Evolutionary conservation across 441 rosid genomes (phyloP).

Genomic region (Pelargonium myrrhifolium): DNA sequence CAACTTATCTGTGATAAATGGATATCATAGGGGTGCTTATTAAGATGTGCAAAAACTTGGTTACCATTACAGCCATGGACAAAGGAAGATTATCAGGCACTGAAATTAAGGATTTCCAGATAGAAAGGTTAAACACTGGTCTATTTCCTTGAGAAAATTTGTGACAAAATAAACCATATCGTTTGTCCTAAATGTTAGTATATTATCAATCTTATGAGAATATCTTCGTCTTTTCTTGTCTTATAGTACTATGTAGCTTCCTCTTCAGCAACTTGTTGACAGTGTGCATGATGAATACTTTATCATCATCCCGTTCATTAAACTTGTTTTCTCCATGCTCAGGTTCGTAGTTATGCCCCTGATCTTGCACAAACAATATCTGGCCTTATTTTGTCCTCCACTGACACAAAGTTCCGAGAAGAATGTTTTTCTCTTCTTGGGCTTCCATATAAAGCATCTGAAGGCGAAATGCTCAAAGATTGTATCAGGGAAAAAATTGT

Average conservation of each 20-base stretch:
- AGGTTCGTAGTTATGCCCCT: conserved; percentile 78
- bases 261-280: conserved; percentile 1
- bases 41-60: not conserved
- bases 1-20: not conserved
- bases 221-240: not conserved
- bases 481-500: conserved; percentile 59
- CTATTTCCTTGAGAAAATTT: not conserved
- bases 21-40: not conserved
- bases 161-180: not conserved
- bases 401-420: conserved; percentile 53
- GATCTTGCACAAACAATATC: conserved; percentile 77
- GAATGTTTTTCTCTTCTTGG: conserved; percentile 78
- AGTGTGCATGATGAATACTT: not conserved
- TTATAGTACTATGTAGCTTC: not conserved
- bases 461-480: conserved; percentile 37
- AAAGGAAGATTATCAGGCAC: too few relatives aligned
- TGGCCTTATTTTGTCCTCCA: conserved; percentile 63
- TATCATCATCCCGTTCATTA: not conserved
- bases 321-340: conserved; percentile 14
- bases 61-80: not conserved
- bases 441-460: conserved; percentile 33
- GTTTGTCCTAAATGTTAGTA: not conserved
- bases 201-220: too few relatives aligned
- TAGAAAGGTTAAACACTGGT: not conserved
- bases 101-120: not conserved